These are phyloP conservation scores for Diaporthe citri DNA, from an alignment of 2,329 filamentous ascomycete genomes.

Conservation along the genomic window DNA sequence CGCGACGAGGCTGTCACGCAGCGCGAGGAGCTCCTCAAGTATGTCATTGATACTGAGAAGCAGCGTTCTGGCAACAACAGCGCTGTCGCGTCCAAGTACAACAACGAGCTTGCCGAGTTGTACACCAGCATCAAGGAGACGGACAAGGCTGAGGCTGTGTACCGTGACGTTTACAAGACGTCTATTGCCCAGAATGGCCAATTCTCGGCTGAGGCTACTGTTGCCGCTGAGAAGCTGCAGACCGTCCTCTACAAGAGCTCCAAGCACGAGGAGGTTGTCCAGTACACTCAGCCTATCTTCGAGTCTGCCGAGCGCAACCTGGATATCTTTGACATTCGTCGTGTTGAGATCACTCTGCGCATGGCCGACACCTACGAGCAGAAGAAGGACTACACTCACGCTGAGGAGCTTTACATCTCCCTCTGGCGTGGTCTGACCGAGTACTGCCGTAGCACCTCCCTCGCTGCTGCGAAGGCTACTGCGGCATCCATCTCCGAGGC, in stretches of 20 bases:
- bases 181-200: constrained; percentile 38
- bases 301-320: constrained; percentile 39
- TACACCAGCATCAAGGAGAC: constrained; percentile 41
- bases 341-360: constrained; percentile 39
- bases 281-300: constrained; percentile 41
- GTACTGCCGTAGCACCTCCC: constrained; percentile 40
- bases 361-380: constrained; percentile 41
- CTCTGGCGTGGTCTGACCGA: constrained; percentile 43
- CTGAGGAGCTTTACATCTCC: constrained; percentile 44
- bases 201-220: constrained; percentile 37
- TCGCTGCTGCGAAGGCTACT: constrained; percentile 28
- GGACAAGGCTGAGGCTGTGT: constrained; percentile 39
- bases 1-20: constrained; percentile 39
- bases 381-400: constrained; percentile 41
- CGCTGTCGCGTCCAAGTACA: constrained; percentile 40
- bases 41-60: constrained; percentile 41
- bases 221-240: constrained; percentile 40
- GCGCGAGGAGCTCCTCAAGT: constrained; percentile 42
- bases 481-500: constrained; percentile 40
- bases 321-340: constrained; percentile 40
- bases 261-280: constrained; percentile 41
- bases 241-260: constrained; percentile 37
- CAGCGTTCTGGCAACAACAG: constrained; percentile 39
- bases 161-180: constrained; percentile 39
- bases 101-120: constrained; percentile 42